phyloP scores from a whole-genome alignment of 2,329 filamentous ascomycete genomes.

The Eutypella sp. region DNA sequence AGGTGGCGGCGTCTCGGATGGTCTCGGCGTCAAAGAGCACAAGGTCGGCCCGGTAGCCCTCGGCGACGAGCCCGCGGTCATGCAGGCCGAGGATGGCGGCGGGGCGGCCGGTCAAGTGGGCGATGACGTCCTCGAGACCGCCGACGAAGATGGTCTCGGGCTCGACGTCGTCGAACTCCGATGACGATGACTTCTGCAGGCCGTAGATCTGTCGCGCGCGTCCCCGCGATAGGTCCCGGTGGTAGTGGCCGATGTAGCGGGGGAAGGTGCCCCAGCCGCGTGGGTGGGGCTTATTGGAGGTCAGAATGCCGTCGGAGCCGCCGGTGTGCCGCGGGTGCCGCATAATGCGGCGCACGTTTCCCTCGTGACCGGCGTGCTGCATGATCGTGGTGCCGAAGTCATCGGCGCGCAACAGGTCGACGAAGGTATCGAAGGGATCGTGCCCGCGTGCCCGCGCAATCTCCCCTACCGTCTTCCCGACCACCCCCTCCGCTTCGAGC shows the following conservation, averaged over 20 bases:
- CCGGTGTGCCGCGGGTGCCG: not conserved
- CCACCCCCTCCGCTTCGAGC: not conserved
- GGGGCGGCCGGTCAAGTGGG: not conserved
- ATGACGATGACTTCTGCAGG: not conserved
- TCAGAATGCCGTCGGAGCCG: constrained; percentile 1
- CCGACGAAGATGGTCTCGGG: not conserved
- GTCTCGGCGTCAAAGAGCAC: not conserved
- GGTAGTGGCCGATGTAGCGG: not conserved
- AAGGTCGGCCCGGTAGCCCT: not conserved
- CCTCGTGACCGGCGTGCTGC: not conserved
- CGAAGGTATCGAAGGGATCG: not conserved
- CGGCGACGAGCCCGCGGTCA: not conserved
- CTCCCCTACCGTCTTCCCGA: not conserved
- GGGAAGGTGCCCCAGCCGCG: constrained; percentile 1
- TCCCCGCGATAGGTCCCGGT: not conserved
- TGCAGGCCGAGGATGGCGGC: not conserved
- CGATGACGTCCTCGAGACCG: not conserved
- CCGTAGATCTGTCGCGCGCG: not conserved
- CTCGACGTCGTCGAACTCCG: not conserved
- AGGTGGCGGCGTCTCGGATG: not conserved
- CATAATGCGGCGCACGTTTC: not conserved
- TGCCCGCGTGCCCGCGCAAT: not conserved
- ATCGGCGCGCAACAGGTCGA: not conserved
- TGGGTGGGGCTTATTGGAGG: not conserved
- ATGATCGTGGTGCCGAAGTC: not conserved